Conservation (phyloP, 257 asterid genomes). For the Striga asiatica region DNA sequence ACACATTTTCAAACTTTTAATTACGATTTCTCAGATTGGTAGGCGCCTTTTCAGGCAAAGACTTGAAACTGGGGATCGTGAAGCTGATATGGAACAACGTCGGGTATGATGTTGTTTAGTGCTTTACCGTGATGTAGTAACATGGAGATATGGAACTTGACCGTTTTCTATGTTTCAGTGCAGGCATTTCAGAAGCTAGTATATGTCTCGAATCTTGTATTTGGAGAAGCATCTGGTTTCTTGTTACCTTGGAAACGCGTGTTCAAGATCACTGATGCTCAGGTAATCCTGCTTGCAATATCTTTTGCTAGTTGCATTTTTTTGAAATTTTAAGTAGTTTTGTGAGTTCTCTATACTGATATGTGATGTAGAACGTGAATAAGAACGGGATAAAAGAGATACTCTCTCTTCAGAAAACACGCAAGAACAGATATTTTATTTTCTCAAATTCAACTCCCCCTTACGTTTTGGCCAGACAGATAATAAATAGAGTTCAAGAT, state of each 20-base stretch:
- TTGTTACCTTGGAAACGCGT: slow-evolving; percentile 99
- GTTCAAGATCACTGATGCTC: slow-evolving; percentile 84
- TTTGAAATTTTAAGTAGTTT: background rate
- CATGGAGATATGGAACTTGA: slow-evolving; percentile 37
- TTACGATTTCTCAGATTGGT: slow-evolving; percentile 65
- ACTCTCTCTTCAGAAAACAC: too few species aligned
- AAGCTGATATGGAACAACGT: slow-evolving; percentile 70
- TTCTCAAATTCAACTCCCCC: too few species aligned
- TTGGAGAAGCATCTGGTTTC: slow-evolving; percentile 93
- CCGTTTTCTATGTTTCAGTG: slow-evolving; percentile 45
- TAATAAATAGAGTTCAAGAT: too few species aligned
- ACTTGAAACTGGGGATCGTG: slow-evolving; percentile 94
- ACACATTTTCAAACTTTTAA: slow-evolving; percentile 19
- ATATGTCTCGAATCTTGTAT: slow-evolving; percentile 83
- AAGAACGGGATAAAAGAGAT: too few species aligned
- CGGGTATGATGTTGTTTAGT: slow-evolving; percentile 31
- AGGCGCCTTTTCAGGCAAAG: slow-evolving; percentile 83
- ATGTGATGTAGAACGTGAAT: too few species aligned
- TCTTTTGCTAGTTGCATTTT: background rate
- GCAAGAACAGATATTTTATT: too few species aligned
- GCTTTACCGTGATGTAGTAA: slow-evolving; percentile 5
- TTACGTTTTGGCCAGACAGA: too few species aligned
- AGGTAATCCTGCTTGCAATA: slow-evolving; percentile 38
- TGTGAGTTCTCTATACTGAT: background rate
- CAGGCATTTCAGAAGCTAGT: slow-evolving; percentile 99